Base-by-base conservation (phyloP, 2,329 filamentous ascomycete genomes). In the Microcera coccophila region DNA sequence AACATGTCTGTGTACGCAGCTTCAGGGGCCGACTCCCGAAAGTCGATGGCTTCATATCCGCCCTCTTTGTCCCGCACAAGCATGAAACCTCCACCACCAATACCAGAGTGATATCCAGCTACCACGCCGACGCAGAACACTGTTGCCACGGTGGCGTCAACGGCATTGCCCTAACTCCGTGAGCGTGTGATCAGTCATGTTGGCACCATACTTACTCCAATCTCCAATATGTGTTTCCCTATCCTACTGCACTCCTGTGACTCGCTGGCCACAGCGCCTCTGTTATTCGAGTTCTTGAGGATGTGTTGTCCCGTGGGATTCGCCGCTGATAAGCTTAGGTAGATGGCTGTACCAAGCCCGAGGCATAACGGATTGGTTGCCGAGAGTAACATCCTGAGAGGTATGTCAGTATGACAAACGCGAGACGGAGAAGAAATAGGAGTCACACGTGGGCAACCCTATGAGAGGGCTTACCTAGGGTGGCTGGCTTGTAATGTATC, bases 81-180 rank as follows among this genome's bases (percentile, higher is more conserved):
- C 76, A 90, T 86, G 67, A 97, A 97, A 2, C 91, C 91, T 31
- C 91, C 91, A 5, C 91, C 91, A 16, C 87, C 90, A 45, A 96
- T 85, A 14, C 91, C 90, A 31, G 78, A 79, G 62, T 90, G 86
- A 54, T 88, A 87, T 81, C 87, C 87, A 42, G 77, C 84, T 34
- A 86, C 75, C 5, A 87, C 83, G 5, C 87, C 87, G 28, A 90
- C 78, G 50, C 87, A 91, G 38, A 90, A 76, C 7, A 81, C 81
- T 0, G 85, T 86, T 21, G 81, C 85, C 16, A 90, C 81, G 48
- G 88, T 66, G 36, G 86, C 84, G 66, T 91, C 87, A 1, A 84
- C 85, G 11, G 87, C 86, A 65, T 87, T 89, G 5, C 87, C 86
- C 73, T 79, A 39, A 7, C 10, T 10, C 9, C 10, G 31, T 33